Percentiles rank a stretch among this genome's conserved stretches.
Evolutionary conservation across 345 rosid species (phyloP).

Genomic region (Populus alba): DNA sequence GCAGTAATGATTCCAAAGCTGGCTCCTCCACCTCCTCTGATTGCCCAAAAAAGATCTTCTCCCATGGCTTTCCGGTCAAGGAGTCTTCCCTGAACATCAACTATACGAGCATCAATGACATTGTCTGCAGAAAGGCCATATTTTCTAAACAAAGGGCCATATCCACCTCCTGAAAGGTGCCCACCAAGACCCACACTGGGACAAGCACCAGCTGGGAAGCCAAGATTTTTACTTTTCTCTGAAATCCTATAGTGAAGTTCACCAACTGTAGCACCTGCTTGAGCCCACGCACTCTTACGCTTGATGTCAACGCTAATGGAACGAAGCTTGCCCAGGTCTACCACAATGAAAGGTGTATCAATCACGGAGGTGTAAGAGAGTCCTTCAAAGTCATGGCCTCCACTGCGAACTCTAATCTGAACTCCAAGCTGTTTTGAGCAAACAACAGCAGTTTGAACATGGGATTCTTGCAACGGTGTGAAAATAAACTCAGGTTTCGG

Average conservation of each 20-base stretch:
- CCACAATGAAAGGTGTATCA: constrained; percentile 10
- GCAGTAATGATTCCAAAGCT: constrained; percentile 17
- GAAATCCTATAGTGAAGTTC: constrained; percentile 16
- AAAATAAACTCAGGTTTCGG: constrained; percentile 24
- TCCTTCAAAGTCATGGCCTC: constrained; percentile 27
- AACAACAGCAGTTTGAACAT: constrained; percentile 26
- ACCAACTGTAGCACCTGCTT: constrained; percentile 24
- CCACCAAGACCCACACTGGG: constrained; percentile 19
- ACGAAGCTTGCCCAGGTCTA: constrained; percentile 19
- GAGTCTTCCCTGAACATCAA: constrained; percentile 14
- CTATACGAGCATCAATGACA: constrained; percentile 16
- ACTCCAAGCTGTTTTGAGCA: constrained; percentile 22
- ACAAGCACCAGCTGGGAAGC: constrained; percentile 19
- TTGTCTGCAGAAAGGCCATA: constrained; percentile 21
- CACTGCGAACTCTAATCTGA: constrained; percentile 23
- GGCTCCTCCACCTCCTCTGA: constrained; percentile 22
- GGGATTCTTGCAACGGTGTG: constrained; percentile 29
- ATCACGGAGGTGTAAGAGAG: constrained; percentile 14
- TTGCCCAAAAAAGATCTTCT: constrained; percentile 24
- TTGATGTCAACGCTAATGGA: constrained; percentile 1
- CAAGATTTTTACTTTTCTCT: constrained; percentile 16
- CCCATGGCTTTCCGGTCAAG: constrained; percentile 10
- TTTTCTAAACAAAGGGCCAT: constrained; percentile 23
- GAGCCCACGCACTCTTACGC: constrained; percentile 15
- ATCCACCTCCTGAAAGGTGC: constrained; percentile 23